Conservation (phyloP, 2,329 filamentous ascomycete species). For the Aureobasidium sp. region DNA sequence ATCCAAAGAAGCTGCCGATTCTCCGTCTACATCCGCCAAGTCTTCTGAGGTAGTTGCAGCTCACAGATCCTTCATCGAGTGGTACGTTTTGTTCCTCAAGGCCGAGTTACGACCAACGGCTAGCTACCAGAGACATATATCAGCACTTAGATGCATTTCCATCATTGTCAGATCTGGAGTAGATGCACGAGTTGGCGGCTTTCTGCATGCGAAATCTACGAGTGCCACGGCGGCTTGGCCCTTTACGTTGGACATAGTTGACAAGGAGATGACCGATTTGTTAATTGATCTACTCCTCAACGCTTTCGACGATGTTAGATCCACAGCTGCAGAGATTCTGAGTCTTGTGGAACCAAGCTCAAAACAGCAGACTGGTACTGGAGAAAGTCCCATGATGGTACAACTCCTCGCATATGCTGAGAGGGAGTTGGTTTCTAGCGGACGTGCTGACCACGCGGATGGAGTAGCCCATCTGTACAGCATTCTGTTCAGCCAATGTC, state of each 20-base stretch:
- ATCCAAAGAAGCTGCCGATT: not conserved
- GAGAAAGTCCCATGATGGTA: not conserved
- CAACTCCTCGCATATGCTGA: constrained; percentile 31
- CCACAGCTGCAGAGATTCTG: constrained; percentile 39
- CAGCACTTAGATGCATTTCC: constrained; percentile 61
- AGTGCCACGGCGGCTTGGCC: constrained; percentile 42
- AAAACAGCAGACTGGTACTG: not conserved
- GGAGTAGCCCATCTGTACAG: constrained; percentile 73
- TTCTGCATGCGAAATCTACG: constrained; percentile 38
- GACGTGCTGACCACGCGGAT: constrained; percentile 85
- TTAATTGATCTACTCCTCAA: constrained; percentile 76
- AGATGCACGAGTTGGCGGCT: constrained; percentile 39
- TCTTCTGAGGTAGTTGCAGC: constrained; percentile 25
- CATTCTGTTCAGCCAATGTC: constrained; percentile 46
- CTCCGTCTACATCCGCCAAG: not conserved
- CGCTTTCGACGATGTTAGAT: constrained; percentile 86
- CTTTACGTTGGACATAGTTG: constrained; percentile 38
- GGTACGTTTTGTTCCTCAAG: constrained; percentile 65
- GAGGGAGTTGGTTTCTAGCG: constrained; percentile 56
- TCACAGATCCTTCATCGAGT: constrained; percentile 59
- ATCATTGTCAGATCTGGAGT: constrained; percentile 61
- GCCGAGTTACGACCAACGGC: constrained; percentile 68
- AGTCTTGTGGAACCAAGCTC: constrained; percentile 32
- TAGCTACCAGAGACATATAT: constrained; percentile 85
- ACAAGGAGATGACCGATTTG: constrained; percentile 42